Base-by-base conservation (phyloP, 768 basidiomycete species). In the Rhodocollybia butyracea region DNA sequence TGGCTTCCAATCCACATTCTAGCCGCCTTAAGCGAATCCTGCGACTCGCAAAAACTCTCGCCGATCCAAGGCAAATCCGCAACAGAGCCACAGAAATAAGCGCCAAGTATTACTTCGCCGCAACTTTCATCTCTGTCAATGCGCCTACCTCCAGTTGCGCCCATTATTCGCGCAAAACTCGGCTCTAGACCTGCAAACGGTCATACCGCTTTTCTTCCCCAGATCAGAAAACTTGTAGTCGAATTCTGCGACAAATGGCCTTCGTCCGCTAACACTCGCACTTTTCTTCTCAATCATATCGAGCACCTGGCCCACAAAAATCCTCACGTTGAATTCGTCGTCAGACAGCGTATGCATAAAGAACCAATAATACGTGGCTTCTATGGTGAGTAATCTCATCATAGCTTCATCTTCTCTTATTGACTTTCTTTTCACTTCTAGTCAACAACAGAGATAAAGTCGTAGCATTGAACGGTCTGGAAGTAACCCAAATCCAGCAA, bases 401-500 rank as follows among this genome's bases (percentile, higher is more conserved):
- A 32, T 22, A 58, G 51, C 24, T 59, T 43, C 45, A 31, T n/a
- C 46, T 46, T 57, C 60, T 52, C 62, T 57, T 59, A 65, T 57
- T 64, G 60, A 26, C 54, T 12, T 36, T 22, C 26, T 54, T 39
- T 59, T 17, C 29, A n/a, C 51, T n/a, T 55, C 15, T 67, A 96
- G 94, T 84, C 63, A 95, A 94, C 70, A 81, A 84, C 68, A 81
- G 90, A 53, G 90, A 93, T 72, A 96, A 96, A 74, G 92, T 93
- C 66, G 80, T 96, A 46, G 81, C 88, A 47, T 76, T 95, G 42
- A 87, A 89, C 57, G 79, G 79, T 32, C 81, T 92, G 58, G 83
- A 91, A 64, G 84, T 86, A 56, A 84, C 78, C 45, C 84, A 81
- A 22, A 84, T 96, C 63, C 77, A 83, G 60, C 76, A 83, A 67